Percentiles rank a stretch among this genome's conserved stretches.
Evolutionary conservation across 1,284 basidiomycete genomes (phyloP).

Genomic region (Ustilago crameri): DNA sequence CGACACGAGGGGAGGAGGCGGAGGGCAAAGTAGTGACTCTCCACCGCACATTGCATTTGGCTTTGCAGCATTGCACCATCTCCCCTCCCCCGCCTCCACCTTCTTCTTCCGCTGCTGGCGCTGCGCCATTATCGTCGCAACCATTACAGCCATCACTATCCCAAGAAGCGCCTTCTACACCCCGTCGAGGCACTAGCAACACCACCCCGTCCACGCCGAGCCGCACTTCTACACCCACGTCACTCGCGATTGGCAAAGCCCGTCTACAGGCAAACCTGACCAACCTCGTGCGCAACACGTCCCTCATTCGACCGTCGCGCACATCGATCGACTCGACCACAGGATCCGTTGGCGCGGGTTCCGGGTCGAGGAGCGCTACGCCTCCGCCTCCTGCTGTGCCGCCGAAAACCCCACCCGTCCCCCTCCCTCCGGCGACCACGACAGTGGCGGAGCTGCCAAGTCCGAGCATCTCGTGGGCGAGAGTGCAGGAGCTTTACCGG

Average conservation of each 20-base stretch:
- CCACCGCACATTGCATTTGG: slow-evolving; percentile 5
- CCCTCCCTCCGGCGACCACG: neutral
- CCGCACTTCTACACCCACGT: slow-evolving; percentile 13
- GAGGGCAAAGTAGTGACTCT: slow-evolving; percentile 1
- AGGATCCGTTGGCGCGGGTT: neutral
- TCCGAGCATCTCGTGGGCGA: neutral
- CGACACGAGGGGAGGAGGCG: neutral
- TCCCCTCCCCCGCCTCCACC: neutral
- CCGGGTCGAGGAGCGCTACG: neutral
- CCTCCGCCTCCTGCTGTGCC: slow-evolving; percentile 9
- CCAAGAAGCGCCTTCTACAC: no score
- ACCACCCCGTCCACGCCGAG: slow-evolving; percentile 6
- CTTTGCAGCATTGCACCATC: slow-evolving; percentile 27
- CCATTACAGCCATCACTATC: no score
- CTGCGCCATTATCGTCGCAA: no score
- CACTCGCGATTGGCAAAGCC: slow-evolving; percentile 7
- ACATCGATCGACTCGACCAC: no score
- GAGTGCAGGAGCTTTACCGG: slow-evolving; percentile 2
- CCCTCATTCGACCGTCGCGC: slow-evolving; percentile 1
- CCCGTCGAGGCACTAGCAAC: neutral
- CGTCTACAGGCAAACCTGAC: slow-evolving; percentile 29
- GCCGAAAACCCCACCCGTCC: slow-evolving; percentile 6
- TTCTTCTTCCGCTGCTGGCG: neutral
- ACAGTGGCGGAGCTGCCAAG: neutral
- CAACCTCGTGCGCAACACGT: slow-evolving; percentile 18